Evolutionary conservation across 2,329 filamentous ascomycete species (phyloP).

Genomic region (Chaetomiaceae sp.): DNA sequence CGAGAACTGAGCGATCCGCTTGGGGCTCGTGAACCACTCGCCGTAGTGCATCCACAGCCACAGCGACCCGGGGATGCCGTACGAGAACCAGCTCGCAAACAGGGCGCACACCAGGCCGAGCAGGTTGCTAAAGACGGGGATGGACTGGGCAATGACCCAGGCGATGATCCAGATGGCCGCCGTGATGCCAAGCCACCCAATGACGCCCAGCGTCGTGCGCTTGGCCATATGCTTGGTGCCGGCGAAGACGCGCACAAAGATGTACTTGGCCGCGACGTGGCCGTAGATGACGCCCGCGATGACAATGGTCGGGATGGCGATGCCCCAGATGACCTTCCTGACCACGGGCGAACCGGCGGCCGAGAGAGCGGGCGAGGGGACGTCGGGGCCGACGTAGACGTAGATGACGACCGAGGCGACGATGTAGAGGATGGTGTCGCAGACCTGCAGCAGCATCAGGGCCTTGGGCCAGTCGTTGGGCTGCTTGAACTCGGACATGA

Average conservation of each 20-base stretch:
- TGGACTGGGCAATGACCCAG: constrained; percentile 64
- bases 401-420: constrained; percentile 64
- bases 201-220: constrained; percentile 46
- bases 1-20: constrained; percentile 7
- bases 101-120: constrained; percentile 59
- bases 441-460: constrained; percentile 49
- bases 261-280: constrained; percentile 61
- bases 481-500: constrained; percentile 55
- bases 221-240: constrained; percentile 53
- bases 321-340: constrained; percentile 61
- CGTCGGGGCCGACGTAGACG: constrained; percentile 56
- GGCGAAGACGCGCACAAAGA: constrained; percentile 60
- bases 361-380: constrained; percentile 62
- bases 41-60: constrained; percentile 47
- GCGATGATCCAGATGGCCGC: constrained; percentile 54
- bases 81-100: constrained; percentile 65
- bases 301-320: constrained; percentile 66
- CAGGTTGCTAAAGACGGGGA: constrained; percentile 65
- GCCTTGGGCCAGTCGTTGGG: constrained; percentile 42
- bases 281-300: constrained; percentile 68
- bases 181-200: constrained; percentile 57
- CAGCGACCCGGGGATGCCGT: constrained; percentile 43
- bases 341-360: constrained; percentile 50
- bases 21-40: constrained; percentile 27
- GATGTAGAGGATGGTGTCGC: constrained; percentile 59